Evolutionary conservation across 768 basidiomycete genomes (phyloP).

Genomic region (Rhizopogon sp.): DNA sequence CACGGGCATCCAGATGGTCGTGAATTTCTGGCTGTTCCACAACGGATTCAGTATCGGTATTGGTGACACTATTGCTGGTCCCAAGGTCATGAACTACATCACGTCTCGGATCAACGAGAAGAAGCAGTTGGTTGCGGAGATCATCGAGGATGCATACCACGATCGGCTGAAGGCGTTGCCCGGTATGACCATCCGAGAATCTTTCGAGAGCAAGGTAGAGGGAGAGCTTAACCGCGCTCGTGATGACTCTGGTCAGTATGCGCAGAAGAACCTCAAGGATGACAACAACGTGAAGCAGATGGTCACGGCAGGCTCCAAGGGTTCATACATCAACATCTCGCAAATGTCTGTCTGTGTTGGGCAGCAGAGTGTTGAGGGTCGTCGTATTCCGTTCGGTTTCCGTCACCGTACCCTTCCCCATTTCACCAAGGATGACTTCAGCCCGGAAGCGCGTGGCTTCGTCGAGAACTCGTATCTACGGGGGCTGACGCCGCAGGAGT

Average conservation of each 20-base stretch:
- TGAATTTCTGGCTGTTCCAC: slow-evolving; percentile 99
- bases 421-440: slow-evolving; percentile 98
- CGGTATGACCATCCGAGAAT: slow-evolving; percentile 99
- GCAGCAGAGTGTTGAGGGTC: slow-evolving; percentile 96
- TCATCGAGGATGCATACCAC: slow-evolving; percentile 80
- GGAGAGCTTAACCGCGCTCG: slow-evolving; percentile 90
- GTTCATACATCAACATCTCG: slow-evolving; percentile 99
- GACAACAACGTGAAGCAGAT: slow-evolving; percentile 99
- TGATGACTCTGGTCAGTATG: slow-evolving; percentile 92
- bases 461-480: slow-evolving; percentile 98
- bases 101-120: slow-evolving; percentile 75
- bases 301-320: slow-evolving; percentile 98
- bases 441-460: slow-evolving; percentile 95
- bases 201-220: slow-evolving; percentile 92
- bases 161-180: slow-evolving; percentile 87
- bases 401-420: slow-evolving; percentile 94
- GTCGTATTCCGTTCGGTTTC: slow-evolving; percentile 98
- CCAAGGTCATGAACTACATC: slow-evolving; percentile 82
- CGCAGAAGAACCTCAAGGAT: slow-evolving; percentile 96
- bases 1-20: slow-evolving; percentile 89
- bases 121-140: slow-evolving; percentile 71
- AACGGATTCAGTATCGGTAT: slow-evolving; percentile 99
- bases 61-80: slow-evolving; percentile 95
- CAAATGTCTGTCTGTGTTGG: slow-evolving; percentile 99
- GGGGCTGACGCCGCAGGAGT: slow-evolving; percentile 95